Evolutionary conservation across 495 filamentous ascomycete species (phyloP).

Genomic region (Hypoxylon lienhwacheense): DNA sequence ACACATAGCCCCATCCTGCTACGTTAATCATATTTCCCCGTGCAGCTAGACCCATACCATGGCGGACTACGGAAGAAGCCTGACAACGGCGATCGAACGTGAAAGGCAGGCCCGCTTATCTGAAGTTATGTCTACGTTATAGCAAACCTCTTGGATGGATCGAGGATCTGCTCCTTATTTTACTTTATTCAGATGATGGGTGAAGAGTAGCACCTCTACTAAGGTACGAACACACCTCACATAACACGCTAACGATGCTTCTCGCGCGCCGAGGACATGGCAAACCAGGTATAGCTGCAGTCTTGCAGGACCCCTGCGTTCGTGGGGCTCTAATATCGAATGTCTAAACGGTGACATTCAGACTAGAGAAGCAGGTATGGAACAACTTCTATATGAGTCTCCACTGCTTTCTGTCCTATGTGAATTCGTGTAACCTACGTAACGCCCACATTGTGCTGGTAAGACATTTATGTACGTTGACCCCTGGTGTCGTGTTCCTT

Average conservation of each 20-base stretch:
- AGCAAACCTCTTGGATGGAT: no score
- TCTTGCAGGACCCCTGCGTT: background rate
- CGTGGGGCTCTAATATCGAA: background rate
- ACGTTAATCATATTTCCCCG: no score
- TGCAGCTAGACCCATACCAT: no score
- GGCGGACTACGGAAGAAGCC: no score
- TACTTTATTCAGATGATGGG: constrained; percentile 1
- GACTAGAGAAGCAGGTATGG: background rate
- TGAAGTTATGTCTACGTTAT: background rate
- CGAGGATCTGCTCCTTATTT: constrained; percentile 4
- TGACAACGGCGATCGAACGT: no score
- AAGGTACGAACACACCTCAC: background rate
- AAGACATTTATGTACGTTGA: constrained; percentile 1
- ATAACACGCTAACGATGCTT: background rate
- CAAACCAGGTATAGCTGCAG: background rate
- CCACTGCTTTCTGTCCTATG: background rate
- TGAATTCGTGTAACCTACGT: background rate
- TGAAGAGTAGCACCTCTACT: no score
- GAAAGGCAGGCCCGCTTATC: no score
- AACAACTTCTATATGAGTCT: background rate
- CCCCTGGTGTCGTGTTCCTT: background rate
- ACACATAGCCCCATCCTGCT: no score
- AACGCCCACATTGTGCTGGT: background rate
- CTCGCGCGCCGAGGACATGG: background rate
- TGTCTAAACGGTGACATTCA: background rate